These are phyloP conservation scores for Wickerhamiella azyma DNA, from an alignment of 805 yeast species.

Conservation along the genomic window DNA sequence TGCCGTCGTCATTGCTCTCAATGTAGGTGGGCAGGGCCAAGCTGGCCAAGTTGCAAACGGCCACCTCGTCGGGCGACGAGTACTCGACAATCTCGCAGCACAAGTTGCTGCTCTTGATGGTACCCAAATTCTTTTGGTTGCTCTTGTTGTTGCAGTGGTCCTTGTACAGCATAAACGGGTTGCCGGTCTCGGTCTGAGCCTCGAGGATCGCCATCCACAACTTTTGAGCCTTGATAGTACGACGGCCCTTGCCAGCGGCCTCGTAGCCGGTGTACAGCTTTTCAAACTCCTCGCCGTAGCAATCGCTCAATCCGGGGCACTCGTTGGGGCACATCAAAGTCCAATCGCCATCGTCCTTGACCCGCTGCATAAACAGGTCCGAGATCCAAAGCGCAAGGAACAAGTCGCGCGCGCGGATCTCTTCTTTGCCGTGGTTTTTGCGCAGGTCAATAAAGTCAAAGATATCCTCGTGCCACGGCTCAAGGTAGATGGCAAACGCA, in stretches of 20 bases:
- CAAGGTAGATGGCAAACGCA: constrained; percentile 85
- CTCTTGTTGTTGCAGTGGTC: constrained; percentile 81
- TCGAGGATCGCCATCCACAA: constrained; percentile 82
- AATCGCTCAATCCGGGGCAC: constrained; percentile 74
- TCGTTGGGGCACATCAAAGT: constrained; percentile 78
- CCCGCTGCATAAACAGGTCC: constrained; percentile 86
- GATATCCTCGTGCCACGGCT: constrained; percentile 94
- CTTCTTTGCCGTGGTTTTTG: constrained; percentile 93
- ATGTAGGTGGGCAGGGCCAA: constrained; percentile 69
- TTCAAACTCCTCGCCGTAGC: constrained; percentile 74
- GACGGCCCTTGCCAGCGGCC: constrained; percentile 46
- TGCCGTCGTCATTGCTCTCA: constrained; percentile 31
- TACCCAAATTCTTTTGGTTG: constrained; percentile 85
- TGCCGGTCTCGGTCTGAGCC: constrained; percentile 93
- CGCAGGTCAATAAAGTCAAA: constrained; percentile 75
- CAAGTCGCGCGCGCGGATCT: constrained; percentile 80
- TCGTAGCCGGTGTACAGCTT: constrained; percentile 61
- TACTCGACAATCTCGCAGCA: constrained; percentile 93
- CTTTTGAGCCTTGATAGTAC: constrained; percentile 69
- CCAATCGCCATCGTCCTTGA: constrained; percentile 70
- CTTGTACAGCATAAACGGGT: constrained; percentile 87
- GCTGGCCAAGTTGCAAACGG: constrained; percentile 91
- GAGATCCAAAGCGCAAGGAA: constrained; percentile 93
- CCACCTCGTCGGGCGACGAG: constrained; percentile 82
- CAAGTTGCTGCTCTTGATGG: constrained; percentile 82